A percentile compares a stretch with the other conserved stretches of the same genome.
phyloP scores from a whole-genome alignment of 306 rosid genomes.

The Casuarina equisetifolia region DNA sequence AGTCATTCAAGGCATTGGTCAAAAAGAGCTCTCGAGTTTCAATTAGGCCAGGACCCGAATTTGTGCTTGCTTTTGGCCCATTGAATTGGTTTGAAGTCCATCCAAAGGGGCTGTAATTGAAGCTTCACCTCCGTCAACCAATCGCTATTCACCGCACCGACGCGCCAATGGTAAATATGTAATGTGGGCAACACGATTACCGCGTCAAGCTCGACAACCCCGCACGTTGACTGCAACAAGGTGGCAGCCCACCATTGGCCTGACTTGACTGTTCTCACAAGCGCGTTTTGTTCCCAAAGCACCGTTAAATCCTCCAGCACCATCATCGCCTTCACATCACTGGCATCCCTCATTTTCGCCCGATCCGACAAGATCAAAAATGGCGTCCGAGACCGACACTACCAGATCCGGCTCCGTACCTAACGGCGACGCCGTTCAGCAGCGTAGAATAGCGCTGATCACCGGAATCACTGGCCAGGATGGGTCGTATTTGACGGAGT shows the following conservation, averaged over 20 bases:
- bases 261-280: neutral
- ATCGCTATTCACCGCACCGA: neutral
- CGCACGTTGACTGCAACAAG: slow-evolving; percentile 5
- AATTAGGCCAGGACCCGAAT: no score
- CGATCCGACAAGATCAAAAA: slow-evolving; percentile 27
- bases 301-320: slow-evolving; percentile 1
- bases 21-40: no score
- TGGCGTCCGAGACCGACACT: slow-evolving; percentile 53
- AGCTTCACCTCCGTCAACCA: neutral
- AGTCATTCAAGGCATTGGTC: no score
- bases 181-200: neutral
- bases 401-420: slow-evolving; percentile 46
- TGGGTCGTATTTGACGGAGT: slow-evolving; percentile 94
- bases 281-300: slow-evolving; percentile 4
- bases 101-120: no score
- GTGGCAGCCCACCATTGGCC: slow-evolving; percentile 5
- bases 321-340: neutral
- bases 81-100: no score
- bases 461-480: slow-evolving; percentile 98
- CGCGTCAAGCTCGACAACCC: neutral
- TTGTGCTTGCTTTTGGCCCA: no score
- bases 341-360: neutral
- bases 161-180: neutral
- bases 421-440: slow-evolving; percentile 38
- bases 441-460: slow-evolving; percentile 69